A percentile compares a stretch with the other conserved stretches of the same genome.
These are phyloP conservation scores for Aegilops tauschii DNA, from an alignment of 176 grass and related monocot genomes.

Conservation along the genomic window DNA sequence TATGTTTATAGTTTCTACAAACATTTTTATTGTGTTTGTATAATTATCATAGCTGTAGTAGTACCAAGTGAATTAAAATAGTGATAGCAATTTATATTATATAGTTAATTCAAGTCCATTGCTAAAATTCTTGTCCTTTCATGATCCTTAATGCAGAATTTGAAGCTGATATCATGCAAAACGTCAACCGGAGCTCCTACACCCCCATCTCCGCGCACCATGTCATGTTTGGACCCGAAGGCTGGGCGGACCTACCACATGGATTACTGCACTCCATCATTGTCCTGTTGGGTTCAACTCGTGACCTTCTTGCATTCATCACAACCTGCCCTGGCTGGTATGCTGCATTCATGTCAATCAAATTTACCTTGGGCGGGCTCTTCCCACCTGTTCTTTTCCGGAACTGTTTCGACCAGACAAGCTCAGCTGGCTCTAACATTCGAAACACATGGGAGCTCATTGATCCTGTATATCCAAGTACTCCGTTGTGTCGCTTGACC, in stretches of 20 bases:
- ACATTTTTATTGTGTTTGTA: too few species aligned
- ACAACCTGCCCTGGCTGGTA: neutral
- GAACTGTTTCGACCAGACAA: neutral
- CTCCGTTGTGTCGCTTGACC: neutral
- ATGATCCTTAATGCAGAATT: neutral
- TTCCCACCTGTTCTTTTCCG: neutral
- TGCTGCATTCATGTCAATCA: neutral
- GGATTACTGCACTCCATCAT: conserved; percentile 26
- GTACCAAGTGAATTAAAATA: too few species aligned
- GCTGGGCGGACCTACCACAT: conserved; percentile 37
- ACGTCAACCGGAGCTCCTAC: neutral
- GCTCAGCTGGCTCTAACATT: neutral
- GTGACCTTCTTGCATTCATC: neutral
- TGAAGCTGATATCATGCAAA: neutral
- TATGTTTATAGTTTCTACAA: too few species aligned
- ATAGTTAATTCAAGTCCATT: neutral
- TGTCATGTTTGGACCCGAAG: neutral
- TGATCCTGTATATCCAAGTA: neutral
- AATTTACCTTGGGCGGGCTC: neutral
- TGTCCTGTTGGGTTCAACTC: conserved; percentile 11
- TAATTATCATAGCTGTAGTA: too few species aligned
- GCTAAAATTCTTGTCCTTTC: neutral
- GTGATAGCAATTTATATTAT: neutral
- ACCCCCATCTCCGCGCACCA: neutral
- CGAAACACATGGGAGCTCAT: neutral